Conservation (phyloP, 2,329 filamentous ascomycete genomes). For the Lasiodiplodia hormozganensis region DNA sequence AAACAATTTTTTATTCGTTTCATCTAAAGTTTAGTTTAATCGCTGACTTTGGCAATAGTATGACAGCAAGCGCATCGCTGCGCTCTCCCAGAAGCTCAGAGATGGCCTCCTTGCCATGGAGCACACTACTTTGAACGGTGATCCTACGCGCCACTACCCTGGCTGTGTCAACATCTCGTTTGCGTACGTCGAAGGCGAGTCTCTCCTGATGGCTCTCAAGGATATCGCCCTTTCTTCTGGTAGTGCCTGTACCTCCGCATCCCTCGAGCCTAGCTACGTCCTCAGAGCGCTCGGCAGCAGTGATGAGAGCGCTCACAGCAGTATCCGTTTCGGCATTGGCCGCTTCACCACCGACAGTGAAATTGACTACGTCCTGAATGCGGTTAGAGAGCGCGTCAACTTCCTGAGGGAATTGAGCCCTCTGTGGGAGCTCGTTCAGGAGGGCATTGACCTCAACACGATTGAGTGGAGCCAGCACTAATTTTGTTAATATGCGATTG, state of each 20-base stretch:
- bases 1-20: background rate
- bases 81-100: conserved; percentile 81
- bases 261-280: conserved; percentile 95
- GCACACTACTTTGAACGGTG: conserved; percentile 91
- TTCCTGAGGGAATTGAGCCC: conserved; percentile 95
- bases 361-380: conserved; percentile 97
- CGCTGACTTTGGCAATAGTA: conserved; percentile 66
- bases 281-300: conserved; percentile 92
- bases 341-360: conserved; percentile 94
- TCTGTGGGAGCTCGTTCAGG: conserved; percentile 96
- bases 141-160: conserved; percentile 82
- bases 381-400: conserved; percentile 85
- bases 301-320: conserved; percentile 96
- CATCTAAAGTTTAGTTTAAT: background rate
- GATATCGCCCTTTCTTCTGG: conserved; percentile 97
- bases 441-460: conserved; percentile 91
- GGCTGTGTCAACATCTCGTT: conserved; percentile 99
- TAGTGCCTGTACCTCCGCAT: conserved; percentile 96
- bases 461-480: conserved; percentile 99
- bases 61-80: conserved; percentile 82
- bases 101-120: conserved; percentile 86
- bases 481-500: conserved; percentile 37
- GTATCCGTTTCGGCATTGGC: conserved; percentile 96
- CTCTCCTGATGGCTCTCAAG: conserved; percentile 96
- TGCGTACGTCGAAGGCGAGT: conserved; percentile 97